Evolutionary conservation across 306 rosid genomes (phyloP).

Genomic region (Spatholobus suberectus): DNA sequence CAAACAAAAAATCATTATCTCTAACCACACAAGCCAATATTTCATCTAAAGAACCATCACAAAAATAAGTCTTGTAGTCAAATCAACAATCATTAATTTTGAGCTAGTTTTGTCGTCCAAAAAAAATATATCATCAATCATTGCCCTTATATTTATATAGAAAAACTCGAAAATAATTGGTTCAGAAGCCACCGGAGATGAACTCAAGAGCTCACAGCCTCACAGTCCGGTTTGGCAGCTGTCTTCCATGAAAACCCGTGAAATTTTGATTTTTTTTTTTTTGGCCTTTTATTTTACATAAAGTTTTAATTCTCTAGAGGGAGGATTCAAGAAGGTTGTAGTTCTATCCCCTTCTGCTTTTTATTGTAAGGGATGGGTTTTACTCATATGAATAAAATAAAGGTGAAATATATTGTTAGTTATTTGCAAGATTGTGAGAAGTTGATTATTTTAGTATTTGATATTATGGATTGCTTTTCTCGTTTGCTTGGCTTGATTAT

Average conservation of each 20-base stretch:
- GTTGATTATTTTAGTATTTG: conserved; percentile 10
- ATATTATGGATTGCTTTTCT: not conserved
- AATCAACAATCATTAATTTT: too few species aligned
- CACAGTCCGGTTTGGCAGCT: conserved; percentile 63
- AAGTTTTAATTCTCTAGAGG: conserved; percentile 29
- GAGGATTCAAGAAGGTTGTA: conserved; percentile 34
- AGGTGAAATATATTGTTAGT: conserved; percentile 3
- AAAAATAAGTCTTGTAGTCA: too few species aligned
- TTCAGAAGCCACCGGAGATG: conserved; percentile 57
- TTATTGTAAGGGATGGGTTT: conserved; percentile 63
- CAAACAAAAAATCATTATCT: too few species aligned
- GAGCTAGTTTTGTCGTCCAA: too few species aligned
- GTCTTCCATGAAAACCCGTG: conserved; percentile 59
- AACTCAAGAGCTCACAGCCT: conserved; percentile 58
- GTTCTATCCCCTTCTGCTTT: conserved; percentile 67
- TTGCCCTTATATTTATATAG: too few species aligned
- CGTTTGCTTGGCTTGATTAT: conserved; percentile 22
- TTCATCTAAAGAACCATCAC: too few species aligned
- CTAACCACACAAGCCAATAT: too few species aligned
- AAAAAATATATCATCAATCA: too few species aligned
- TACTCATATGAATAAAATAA: conserved; percentile 36
- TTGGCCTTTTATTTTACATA: not conserved
- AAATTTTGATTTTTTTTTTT: conserved; percentile 48
- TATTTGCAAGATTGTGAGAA: not conserved
- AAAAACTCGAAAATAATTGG: too few species aligned